Conservation (phyloP, 345 rosid genomes). For the Syzygium aromaticum region DNA sequence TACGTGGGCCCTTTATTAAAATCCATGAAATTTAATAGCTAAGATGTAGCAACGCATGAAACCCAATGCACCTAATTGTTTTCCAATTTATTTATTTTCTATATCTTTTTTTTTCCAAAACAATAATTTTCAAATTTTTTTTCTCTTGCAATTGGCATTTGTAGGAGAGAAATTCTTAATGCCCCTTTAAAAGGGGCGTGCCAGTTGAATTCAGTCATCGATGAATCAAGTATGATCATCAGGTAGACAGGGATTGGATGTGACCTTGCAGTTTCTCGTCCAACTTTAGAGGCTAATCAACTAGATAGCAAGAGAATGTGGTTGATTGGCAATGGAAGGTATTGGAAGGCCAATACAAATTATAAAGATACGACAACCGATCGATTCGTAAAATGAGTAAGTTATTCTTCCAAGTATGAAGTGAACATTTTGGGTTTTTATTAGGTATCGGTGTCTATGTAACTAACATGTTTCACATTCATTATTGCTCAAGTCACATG, state of each 20-base stretch:
- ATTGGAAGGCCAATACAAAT: background rate
- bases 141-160: background rate
- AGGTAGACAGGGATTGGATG: too few relatives aligned
- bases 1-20: background rate
- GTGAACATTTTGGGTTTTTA: background rate
- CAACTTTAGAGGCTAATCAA: too few relatives aligned
- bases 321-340: background rate
- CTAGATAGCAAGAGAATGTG: too few relatives aligned
- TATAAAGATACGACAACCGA: background rate
- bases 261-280: too few relatives aligned
- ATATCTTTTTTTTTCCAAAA: background rate
- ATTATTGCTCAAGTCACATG: background rate
- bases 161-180: background rate
- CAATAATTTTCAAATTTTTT: background rate
- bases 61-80: too few relatives aligned
- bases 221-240: too few relatives aligned
- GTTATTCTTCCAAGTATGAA: background rate
- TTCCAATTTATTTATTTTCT: background rate
- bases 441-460: background rate
- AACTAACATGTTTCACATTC: background rate
- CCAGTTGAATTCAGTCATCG: too few relatives aligned
- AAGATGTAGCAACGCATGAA: background rate
- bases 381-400: background rate
- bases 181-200: too few relatives aligned
- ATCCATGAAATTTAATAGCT: background rate